These are phyloP conservation scores for Penicillium hesseltinei DNA, from an alignment of 2,329 filamentous ascomycete genomes.

Conservation along the genomic window DNA sequence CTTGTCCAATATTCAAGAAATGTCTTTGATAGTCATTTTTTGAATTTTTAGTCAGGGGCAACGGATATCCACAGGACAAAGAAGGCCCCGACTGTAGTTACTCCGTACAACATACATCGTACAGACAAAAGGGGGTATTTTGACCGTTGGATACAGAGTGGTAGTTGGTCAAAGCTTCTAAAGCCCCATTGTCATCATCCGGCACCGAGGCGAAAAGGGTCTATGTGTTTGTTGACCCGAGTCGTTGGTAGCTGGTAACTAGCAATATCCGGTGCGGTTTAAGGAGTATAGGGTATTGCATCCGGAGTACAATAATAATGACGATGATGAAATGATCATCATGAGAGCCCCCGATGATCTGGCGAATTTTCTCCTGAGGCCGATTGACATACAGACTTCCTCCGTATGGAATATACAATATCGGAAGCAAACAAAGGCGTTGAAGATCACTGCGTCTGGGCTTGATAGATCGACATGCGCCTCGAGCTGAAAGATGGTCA, in stretches of 20 bases:
- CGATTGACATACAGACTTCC: neutral
- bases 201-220: neutral
- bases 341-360: neutral
- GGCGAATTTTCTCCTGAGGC: neutral
- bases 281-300: neutral
- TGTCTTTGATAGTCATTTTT: neutral
- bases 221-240: slow-evolving; percentile 3
- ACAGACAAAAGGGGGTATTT: neutral
- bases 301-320: neutral
- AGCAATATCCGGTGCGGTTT: neutral
- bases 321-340: slow-evolving; percentile 1
- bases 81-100: neutral
- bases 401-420: neutral
- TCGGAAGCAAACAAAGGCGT: neutral
- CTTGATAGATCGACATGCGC: slow-evolving; percentile 3
- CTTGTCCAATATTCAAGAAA: neutral
- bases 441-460: slow-evolving; percentile 6
- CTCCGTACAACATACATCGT: neutral
- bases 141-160: neutral
- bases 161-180: neutral
- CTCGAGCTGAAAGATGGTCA: slow-evolving; percentile 3
- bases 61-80: neutral
- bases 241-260: neutral
- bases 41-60: neutral
- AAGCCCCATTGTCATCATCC: neutral